phyloP scores from a whole-genome alignment of 345 rosid species.

The Eucalyptus sp. region DNA sequence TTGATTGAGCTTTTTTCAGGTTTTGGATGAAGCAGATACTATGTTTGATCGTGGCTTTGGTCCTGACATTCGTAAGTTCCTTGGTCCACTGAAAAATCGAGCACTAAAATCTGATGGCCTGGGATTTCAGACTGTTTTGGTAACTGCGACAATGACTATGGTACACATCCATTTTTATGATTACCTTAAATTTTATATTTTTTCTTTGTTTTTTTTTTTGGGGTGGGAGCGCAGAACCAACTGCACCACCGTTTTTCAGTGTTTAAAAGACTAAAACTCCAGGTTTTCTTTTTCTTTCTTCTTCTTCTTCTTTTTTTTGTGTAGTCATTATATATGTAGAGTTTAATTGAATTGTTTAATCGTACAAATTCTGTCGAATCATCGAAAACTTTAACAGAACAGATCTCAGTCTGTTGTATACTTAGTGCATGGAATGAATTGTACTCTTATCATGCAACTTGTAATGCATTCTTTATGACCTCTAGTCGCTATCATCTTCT shows the following conservation, averaged over 20 bases:
- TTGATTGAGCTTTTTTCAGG: constrained; percentile 32
- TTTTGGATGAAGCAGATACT: constrained; percentile 96
- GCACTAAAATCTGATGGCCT: constrained; percentile 48
- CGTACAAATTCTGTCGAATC: background rate
- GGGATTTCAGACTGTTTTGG: constrained; percentile 83
- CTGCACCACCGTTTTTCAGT: background rate
- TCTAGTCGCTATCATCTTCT: background rate
- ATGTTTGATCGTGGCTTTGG: constrained; percentile 99
- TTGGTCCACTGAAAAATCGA: constrained; percentile 73
- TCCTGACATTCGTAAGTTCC: constrained; percentile 87
- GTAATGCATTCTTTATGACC: background rate
- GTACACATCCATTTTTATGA: constrained; percentile 14
- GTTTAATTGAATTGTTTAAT: background rate
- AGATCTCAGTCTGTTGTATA: background rate
- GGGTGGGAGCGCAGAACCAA: background rate
- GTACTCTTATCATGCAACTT: background rate
- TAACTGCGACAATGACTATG: constrained; percentile 87
- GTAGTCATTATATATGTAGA: background rate
- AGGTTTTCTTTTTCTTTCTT: background rate
- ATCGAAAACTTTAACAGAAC: background rate
- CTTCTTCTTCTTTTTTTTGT: too few species aligned
- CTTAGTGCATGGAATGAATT: background rate
- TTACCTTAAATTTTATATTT: background rate
- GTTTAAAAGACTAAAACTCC: background rate
- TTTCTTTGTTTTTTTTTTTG: background rate